phyloP scores from a whole-genome alignment of 495 filamentous ascomycete species.

The Cercophora scortea region DNA sequence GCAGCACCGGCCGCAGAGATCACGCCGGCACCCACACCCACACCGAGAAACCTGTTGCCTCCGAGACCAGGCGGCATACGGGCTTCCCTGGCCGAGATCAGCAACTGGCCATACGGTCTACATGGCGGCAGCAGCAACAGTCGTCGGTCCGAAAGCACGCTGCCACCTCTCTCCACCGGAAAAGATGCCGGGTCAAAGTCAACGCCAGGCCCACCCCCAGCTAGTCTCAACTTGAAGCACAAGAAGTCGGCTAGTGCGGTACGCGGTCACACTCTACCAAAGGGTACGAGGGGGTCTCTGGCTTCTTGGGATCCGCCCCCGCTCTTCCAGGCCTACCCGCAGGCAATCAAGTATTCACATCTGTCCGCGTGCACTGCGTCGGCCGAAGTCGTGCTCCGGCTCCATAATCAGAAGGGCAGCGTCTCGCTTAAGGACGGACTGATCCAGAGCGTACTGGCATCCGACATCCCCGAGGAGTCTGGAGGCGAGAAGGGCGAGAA shows the following conservation, averaged over 20 bases:
- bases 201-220: background rate
- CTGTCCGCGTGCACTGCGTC: constrained; percentile 45
- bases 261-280: constrained; percentile 13
- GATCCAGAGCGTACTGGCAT: constrained; percentile 17
- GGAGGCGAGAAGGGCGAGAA: constrained; percentile 25
- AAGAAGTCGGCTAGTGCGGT: constrained; percentile 26
- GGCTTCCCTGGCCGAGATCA: constrained; percentile 35
- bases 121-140: constrained; percentile 12
- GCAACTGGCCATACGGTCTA: constrained; percentile 32
- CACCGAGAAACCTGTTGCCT: constrained; percentile 10
- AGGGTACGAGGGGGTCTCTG: constrained; percentile 13
- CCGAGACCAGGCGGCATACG: constrained; percentile 28
- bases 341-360: constrained; percentile 54
- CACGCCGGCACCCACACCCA: background rate
- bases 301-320: constrained; percentile 68
- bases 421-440: constrained; percentile 36
- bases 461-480: constrained; percentile 17
- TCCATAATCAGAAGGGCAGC: constrained; percentile 43
- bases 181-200: background rate
- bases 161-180: constrained; percentile 14
- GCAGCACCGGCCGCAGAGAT: constrained; percentile 16
- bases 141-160: constrained; percentile 32
- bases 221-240: constrained; percentile 23
- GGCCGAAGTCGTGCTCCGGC: constrained; percentile 55
- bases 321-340: constrained; percentile 85